Evolutionary conservation across 148 eudicot species (phyloP), one percentile per base, ranked within the genome.

Genomic region (Camellia granthamiana): DNA sequence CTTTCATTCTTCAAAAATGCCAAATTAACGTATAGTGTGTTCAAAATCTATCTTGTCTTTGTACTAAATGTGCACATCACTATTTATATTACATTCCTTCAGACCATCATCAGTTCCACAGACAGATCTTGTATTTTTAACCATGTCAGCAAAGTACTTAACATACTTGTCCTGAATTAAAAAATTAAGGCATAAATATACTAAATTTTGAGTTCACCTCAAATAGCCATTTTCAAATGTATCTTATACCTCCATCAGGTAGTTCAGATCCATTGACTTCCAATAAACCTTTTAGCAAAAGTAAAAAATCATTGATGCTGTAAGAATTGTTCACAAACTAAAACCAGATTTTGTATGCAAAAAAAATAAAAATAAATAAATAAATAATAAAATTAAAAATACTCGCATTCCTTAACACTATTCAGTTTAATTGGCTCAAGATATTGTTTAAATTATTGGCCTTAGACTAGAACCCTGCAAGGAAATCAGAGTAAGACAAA

Each of bases 1-100:
- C 98, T 96, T 96, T 98, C 99, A 96, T 82, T 96, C 99, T 86
- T 93, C 93, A 83, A 96, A 96, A 81, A 96, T 92, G 77, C 98
- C 99, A 84, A 93, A 93, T 81, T 96, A 95, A 46, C 82, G 85
- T 3, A 97, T 95, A 83, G 91, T 91, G 72, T 59, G 84, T 85
- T 90, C 97, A 82, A 93, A 96, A 75, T 92, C 91, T 69, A 71
- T 47, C 86, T 92, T 93, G 81, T 90, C 89, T 65, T 79, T 85
- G 84, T 96, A 96, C 77, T 84, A 86, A 74, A 96, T 86, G 38
- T 92, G 95, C 71, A 93, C 89, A 80, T 93, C 99, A 83, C 95
- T 91, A 44, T 87, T 85, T 42, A 96, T 85, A 76, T 90, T 90
- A 79, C 75, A 81, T 73, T 88, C 83, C 83, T 96, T 90, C 70